Evolutionary conservation across 768 basidiomycete genomes (phyloP).

Genomic region (Naganishia vishniacii): DNA sequence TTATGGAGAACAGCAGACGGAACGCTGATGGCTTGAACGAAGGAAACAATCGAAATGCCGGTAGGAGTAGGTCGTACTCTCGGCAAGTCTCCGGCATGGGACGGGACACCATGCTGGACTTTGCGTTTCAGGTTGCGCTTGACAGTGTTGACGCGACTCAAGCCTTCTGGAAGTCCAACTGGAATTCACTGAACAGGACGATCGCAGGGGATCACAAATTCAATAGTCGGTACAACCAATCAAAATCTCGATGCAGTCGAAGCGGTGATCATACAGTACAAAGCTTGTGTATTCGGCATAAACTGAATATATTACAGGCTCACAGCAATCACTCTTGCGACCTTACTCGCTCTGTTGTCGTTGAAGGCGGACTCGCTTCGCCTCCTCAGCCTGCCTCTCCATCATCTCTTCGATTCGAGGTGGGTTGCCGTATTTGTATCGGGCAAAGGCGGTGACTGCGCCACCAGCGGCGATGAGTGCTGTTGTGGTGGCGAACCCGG

Average conservation of each 20-base stretch:
- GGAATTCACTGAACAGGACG: too few relatives aligned
- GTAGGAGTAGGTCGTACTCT: too few relatives aligned
- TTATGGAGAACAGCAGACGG: too few relatives aligned
- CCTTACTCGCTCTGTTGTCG: conserved; percentile 1
- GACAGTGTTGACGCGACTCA: too few relatives aligned
- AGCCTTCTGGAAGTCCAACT: too few relatives aligned
- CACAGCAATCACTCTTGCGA: background rate
- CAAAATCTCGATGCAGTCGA: background rate
- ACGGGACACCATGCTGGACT: too few relatives aligned
- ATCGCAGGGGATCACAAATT: too few relatives aligned
- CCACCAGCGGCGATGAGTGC: conserved; percentile 36
- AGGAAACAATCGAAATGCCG: too few relatives aligned
- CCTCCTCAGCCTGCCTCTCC: background rate
- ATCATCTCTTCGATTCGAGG: conserved; percentile 6
- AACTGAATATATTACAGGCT: background rate
- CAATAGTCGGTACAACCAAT: conserved; percentile 11
- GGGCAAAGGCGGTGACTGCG: conserved; percentile 1
- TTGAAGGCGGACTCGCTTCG: background rate
- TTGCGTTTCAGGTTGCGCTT: too few relatives aligned
- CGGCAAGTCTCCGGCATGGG: too few relatives aligned
- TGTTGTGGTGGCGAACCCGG: conserved; percentile 42
- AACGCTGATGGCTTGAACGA: too few relatives aligned
- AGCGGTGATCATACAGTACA: background rate
- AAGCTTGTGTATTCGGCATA: too few relatives aligned
- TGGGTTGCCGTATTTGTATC: conserved; percentile 10